Conservation (phyloP, 768 basidiomycete species). For the Pleurotus platypus region DNA sequence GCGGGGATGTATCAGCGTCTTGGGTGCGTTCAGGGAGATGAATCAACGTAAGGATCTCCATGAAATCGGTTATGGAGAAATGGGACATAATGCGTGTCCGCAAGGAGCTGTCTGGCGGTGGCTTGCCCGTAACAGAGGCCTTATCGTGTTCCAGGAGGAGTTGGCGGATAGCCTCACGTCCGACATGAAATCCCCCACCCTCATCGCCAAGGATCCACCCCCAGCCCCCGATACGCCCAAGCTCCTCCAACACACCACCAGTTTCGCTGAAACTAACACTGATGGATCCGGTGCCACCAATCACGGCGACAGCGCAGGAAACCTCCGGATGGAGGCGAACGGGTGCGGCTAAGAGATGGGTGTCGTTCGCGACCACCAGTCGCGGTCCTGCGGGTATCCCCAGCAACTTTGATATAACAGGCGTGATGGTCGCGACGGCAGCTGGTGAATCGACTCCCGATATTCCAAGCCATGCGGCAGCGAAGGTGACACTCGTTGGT, state of each 20-base stretch:
- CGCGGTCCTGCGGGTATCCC: constrained; percentile 50
- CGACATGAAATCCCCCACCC: constrained; percentile 79
- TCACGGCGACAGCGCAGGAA: constrained; percentile 62
- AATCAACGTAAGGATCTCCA: constrained; percentile 63
- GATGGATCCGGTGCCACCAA: constrained; percentile 82
- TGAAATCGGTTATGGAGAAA: constrained; percentile 53
- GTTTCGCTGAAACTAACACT: constrained; percentile 59
- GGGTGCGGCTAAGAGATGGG: constrained; percentile 80
- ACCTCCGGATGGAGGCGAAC: constrained; percentile 59
- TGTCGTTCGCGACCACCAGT: constrained; percentile 75
- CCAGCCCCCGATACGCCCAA: constrained; percentile 76
- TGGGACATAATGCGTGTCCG: constrained; percentile 43
- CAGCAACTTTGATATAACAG: constrained; percentile 52
- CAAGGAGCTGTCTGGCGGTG: constrained; percentile 33
- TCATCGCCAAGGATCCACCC: constrained; percentile 86
- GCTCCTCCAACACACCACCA: constrained; percentile 42
- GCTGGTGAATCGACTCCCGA: constrained; percentile 78
- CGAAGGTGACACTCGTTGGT: constrained; percentile 40
- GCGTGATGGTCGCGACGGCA: constrained; percentile 53
- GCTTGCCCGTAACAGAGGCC: constrained; percentile 34
- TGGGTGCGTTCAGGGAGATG: constrained; percentile 56
- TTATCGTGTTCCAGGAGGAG: constrained; percentile 55
- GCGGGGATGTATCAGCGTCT: constrained; percentile 19
- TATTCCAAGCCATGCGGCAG: constrained; percentile 78
- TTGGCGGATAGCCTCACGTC: constrained; percentile 70